Percentiles rank a stretch among this genome's conserved stretches.
Evolutionary conservation across 257 asterid species (phyloP).

Genomic region (Thymus quinquecostatus): DNA sequence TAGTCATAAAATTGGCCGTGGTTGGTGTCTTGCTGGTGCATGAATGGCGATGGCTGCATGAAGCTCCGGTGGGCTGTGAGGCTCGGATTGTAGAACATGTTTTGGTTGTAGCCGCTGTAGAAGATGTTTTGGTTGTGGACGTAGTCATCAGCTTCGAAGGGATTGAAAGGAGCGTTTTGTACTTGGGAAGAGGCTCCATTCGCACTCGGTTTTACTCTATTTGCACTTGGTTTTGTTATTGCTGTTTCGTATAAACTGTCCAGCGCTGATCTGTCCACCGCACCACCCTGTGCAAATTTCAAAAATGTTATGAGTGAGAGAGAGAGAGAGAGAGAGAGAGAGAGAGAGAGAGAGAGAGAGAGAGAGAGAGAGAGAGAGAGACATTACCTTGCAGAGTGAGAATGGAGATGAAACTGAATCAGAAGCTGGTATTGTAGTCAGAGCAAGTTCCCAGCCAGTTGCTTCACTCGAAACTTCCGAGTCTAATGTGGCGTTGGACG

Average conservation of each 20-base stretch:
- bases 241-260: constrained; percentile 68
- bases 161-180: constrained; percentile 47
- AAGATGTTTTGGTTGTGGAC: constrained; percentile 23
- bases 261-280: constrained; percentile 59
- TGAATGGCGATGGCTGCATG: constrained; percentile 42
- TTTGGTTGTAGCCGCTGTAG: constrained; percentile 31
- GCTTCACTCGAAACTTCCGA: constrained; percentile 43
- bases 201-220: constrained; percentile 35
- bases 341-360: no score
- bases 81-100: constrained; percentile 33
- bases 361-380: no score
- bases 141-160: constrained; percentile 53
- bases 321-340: neutral
- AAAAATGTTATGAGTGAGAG: neutral
- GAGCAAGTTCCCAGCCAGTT: constrained; percentile 70
- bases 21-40: constrained; percentile 29
- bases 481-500: constrained; percentile 27
- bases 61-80: constrained; percentile 27
- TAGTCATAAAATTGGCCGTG: constrained; percentile 31
- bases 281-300: constrained; percentile 43
- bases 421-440: constrained; percentile 45
- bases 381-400: constrained; percentile 39
- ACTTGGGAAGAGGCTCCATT: constrained; percentile 33
- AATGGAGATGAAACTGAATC: constrained; percentile 21
- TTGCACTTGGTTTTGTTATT: constrained; percentile 34